Base-by-base conservation (phyloP, 768 basidiomycete species). In the Dictyophora rubrovolvata region DNA sequence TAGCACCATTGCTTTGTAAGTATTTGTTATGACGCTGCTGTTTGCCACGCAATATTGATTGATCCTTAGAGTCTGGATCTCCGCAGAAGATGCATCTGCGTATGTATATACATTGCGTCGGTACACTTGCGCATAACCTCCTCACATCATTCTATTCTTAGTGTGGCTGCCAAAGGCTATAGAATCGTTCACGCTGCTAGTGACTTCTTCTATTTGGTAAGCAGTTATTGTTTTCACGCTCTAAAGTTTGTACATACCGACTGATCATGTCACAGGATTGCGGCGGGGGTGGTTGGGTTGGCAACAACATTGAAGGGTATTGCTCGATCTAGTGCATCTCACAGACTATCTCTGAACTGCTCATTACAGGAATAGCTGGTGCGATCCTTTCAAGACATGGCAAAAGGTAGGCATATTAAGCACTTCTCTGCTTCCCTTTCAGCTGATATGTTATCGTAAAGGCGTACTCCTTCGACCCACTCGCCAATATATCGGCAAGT, bases 381-480 rank as follows among this genome's bases (percentile, higher is more conserved):
- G 85, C 65, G 84, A 85, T 64, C 85, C 86, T 0, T 88, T 84
- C 80, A 88, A 88, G 69, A 82, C 82, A 6, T 91, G 88, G 88
- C 82, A 86, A 66, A 78, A 81, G 71, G 85, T 86, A 56, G 60
- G 65, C 60, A 61, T 62, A 55, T 21, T 42, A 7, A 28, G 35
- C 7, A 36, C 37, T 28, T 34, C 50, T 55, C 60, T 64, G 65
- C 69, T 48, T 60, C 65, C 51, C 28, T 28, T 28, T 28, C 28
- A 7, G 28, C 28, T 28, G 7, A 28, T 28, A 28, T 7, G 28
- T 28, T 28, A 3, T 28, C 28, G 28, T 28, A 28, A 75, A 73
- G 69, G 71, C 84, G 1, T 87, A 85, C 70, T 81, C 83, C 2
- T 91, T 89, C 70, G 77, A 92, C 66, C 88, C 89, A 0, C 74